phyloP scores from a whole-genome alignment of 345 rosid genomes.

The Pugionium dolabratum region DNA sequence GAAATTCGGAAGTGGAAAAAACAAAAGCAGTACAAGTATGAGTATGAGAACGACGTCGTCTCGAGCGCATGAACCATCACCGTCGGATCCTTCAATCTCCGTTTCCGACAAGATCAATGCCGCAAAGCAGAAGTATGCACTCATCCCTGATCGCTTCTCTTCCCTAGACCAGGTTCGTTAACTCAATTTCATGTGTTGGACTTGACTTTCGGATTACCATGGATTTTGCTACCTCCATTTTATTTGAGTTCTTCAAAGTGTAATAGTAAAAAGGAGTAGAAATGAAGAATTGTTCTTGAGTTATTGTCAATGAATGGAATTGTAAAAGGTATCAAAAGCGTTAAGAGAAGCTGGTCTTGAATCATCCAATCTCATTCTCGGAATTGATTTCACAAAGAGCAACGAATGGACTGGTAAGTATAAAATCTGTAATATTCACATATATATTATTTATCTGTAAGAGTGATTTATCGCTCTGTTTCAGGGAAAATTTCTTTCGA shows the following conservation, averaged over 20 bases:
- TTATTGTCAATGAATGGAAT: background rate
- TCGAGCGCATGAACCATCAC: constrained; percentile 6
- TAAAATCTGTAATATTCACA: background rate
- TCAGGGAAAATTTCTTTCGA: constrained; percentile 60
- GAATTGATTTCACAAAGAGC: constrained; percentile 91
- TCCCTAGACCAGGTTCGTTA: constrained; percentile 37
- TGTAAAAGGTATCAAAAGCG: constrained; percentile 57
- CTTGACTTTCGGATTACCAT: constrained; percentile 14
- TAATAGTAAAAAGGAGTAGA: background rate
- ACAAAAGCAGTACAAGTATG: constrained; percentile 22
- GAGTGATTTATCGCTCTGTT: background rate
- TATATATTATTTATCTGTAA: constrained; percentile 17
- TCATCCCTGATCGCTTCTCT: constrained; percentile 43
- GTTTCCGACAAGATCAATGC: constrained; percentile 26
- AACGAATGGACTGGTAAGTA: constrained; percentile 83
- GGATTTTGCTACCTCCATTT: constrained; percentile 23
- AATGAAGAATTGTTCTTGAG: background rate
- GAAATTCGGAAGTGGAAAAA: constrained; percentile 31
- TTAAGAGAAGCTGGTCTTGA: constrained; percentile 76
- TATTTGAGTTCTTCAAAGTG: constrained; percentile 14
- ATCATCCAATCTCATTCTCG: constrained; percentile 85
- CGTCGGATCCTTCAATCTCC: constrained; percentile 7
- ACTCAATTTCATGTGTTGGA: constrained; percentile 6
- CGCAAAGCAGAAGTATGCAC: constrained; percentile 36
- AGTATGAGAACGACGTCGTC: constrained; percentile 13